A percentile compares a stretch with the other conserved stretches of the same genome.
Conservation (phyloP, 768 basidiomycete genomes). For the Lactarius sp. region DNA sequence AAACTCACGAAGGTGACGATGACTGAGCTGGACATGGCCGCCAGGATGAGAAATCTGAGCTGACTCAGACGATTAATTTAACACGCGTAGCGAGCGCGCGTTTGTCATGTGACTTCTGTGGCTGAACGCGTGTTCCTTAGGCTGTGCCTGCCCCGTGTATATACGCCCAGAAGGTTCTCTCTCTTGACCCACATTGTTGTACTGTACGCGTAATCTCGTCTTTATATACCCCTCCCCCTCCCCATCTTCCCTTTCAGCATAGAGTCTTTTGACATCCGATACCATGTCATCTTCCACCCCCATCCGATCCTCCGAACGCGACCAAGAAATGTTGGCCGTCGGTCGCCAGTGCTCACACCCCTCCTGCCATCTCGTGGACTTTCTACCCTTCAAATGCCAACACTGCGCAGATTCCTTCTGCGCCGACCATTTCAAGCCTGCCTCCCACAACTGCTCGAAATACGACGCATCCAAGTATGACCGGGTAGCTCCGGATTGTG, state of each 20-base stretch:
- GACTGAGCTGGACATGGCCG: slow-evolving; percentile 24
- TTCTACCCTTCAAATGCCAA: slow-evolving; percentile 82
- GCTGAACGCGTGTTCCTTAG: no score
- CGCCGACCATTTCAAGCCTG: slow-evolving; percentile 71
- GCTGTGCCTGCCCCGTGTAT: no score
- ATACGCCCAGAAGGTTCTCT: background rate
- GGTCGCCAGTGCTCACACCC: slow-evolving; percentile 68
- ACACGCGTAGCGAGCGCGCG: no score
- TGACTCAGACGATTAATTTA: no score
- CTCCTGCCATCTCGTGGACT: slow-evolving; percentile 70
- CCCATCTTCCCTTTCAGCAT: background rate
- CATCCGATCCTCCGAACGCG: slow-evolving; percentile 34
- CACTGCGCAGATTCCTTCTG: slow-evolving; percentile 71
- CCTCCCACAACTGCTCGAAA: slow-evolving; percentile 59
- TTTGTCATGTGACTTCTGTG: no score
- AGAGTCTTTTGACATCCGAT: background rate
- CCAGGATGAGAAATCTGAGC: background rate
- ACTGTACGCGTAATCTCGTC: slow-evolving; percentile 14
- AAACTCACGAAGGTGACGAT: slow-evolving; percentile 31
- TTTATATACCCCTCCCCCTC: background rate
- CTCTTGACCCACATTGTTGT: background rate
- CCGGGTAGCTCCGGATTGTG: slow-evolving; percentile 73
- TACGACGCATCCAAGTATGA: slow-evolving; percentile 70
- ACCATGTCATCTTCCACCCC: slow-evolving; percentile 31
- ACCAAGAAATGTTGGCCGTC: slow-evolving; percentile 56